Evolutionary conservation across 140 eudicot species (phyloP), one percentile per base, ranked within the genome.

Genomic region (Bidens hawaiensis): DNA sequence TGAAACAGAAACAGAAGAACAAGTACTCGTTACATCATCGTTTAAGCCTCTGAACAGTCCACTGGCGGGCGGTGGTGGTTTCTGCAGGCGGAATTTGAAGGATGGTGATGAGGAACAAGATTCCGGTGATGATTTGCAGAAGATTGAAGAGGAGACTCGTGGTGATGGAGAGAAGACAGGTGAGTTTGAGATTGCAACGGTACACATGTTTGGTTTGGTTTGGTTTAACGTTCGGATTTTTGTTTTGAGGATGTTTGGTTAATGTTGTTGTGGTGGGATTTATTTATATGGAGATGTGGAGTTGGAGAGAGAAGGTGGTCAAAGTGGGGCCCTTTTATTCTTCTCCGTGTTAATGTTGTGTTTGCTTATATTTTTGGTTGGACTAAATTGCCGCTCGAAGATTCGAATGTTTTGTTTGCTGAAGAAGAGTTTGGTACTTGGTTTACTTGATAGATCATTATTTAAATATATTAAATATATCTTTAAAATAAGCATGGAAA

Each of bases 141-240:
- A 75, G 10, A 82, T 51, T 4, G 87, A 78, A 15, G 85, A 64
- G 0, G 91, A 64, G 12, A 79, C 50, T 46, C 72, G 51, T 5
- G 75, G 51, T 0, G 94, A 71, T 12, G 95, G 93, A 1, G 95
- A 87, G 71, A 87, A 87, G 0, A 79, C 86, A 13, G 96, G 96
- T 5, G 96, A 83, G 71, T 18, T 79, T 53, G 86, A 80, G 60
- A 86, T 61, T 38, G 96, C 94, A 68, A 87, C 84, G 74, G 82
- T 58, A 74, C 93, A 81, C 96, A 87, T 86, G 6, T 38, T 33
- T 14, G 45, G 64, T 63, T 76, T 38, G 36, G 36, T 30, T 11
- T 38, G 13, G 43, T 38, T 38, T 9, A 38, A 81, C 87, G 83
- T 70, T 74, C 79, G 66, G 19, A 76, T 67, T 71, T 43, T 56